Conservation (phyloP, 2,329 filamentous ascomycete genomes). For the Tolypocladium tropicale region DNA sequence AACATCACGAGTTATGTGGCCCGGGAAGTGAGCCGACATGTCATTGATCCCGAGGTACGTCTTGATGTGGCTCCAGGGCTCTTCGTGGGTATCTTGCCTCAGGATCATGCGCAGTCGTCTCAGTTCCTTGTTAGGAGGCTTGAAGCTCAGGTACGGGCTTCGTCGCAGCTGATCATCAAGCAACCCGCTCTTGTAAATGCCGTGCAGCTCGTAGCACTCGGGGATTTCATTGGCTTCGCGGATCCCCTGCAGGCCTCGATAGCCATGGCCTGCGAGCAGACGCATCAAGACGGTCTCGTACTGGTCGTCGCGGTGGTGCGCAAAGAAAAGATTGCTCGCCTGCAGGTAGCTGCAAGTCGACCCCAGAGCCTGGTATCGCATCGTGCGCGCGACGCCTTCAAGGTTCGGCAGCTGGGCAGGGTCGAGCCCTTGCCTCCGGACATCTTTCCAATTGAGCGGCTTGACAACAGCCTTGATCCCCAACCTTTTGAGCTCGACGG, state of each 20-base stretch:
- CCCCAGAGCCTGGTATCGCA: constrained; percentile 66
- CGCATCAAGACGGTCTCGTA: constrained; percentile 84
- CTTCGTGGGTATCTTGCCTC: constrained; percentile 15
- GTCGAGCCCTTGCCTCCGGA: constrained; percentile 17
- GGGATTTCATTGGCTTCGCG: constrained; percentile 58
- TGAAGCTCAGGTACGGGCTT: constrained; percentile 28
- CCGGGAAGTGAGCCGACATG: constrained; percentile 16
- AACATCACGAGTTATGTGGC: constrained; percentile 8
- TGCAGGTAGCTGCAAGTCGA: constrained; percentile 38
- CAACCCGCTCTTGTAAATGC: constrained; percentile 56
- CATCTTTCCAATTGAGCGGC: constrained; percentile 36
- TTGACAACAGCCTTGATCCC: constrained; percentile 18
- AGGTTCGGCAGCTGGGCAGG: constrained; percentile 45
- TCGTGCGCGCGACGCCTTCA: constrained; percentile 64
- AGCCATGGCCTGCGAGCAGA: constrained; percentile 54
- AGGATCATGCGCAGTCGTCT: constrained; percentile 18
- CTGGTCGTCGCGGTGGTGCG: constrained; percentile 84
- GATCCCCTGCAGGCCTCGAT: constrained; percentile 67
- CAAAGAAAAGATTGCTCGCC: constrained; percentile 59
- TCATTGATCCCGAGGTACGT: constrained; percentile 9
- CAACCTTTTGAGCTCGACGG: constrained; percentile 25
- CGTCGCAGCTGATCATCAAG: constrained; percentile 31
- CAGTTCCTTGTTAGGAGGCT: constrained; percentile 18
- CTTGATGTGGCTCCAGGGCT: constrained; percentile 8
- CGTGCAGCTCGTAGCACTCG: constrained; percentile 68